phyloP scores from a whole-genome alignment of 2,329 filamentous ascomycete genomes.

The Nannizziopsis arthrosporioides region DNA sequence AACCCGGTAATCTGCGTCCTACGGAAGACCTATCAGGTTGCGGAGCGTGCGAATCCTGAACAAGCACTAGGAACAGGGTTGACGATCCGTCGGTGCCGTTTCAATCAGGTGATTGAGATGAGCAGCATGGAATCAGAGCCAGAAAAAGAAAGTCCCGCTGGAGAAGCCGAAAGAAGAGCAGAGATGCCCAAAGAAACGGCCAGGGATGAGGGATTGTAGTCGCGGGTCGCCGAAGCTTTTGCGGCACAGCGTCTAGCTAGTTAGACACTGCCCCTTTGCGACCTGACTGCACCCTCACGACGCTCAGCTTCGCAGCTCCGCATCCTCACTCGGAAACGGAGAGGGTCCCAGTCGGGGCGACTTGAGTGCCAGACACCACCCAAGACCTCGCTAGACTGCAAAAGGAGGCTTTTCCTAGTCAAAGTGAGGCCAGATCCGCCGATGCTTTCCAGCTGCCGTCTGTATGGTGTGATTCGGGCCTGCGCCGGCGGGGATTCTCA shows the following conservation, averaged over 20 bases:
- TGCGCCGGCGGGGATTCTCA: background rate
- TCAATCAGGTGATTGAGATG: slow-evolving; percentile 8
- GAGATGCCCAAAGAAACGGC: too few species aligned
- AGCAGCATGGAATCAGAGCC: background rate
- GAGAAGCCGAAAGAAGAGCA: background rate
- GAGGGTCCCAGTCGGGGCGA: background rate
- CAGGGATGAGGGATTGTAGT: too few species aligned
- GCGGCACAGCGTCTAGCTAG: slow-evolving; percentile 5
- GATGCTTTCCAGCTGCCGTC: background rate
- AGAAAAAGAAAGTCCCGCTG: background rate
- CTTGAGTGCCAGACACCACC: background rate
- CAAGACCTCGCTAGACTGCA: background rate
- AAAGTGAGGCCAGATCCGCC: background rate
- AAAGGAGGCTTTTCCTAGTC: background rate
- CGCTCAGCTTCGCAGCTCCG: background rate
- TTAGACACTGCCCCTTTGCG: slow-evolving; percentile 1
- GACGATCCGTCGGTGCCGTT: slow-evolving; percentile 4
- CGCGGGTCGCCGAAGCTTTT: background rate
- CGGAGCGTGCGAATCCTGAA: background rate
- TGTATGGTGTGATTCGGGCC: background rate
- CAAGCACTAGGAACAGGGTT: background rate
- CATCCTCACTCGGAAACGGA: background rate
- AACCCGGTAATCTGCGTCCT: too few species aligned
- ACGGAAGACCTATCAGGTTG: slow-evolving; percentile 1
- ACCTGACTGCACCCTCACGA: slow-evolving; percentile 1